Evolutionary conservation across 1,284 basidiomycete genomes (phyloP), one percentile per base, ranked within the genome.

Genomic region (Cryptococcus hybrid): DNA sequence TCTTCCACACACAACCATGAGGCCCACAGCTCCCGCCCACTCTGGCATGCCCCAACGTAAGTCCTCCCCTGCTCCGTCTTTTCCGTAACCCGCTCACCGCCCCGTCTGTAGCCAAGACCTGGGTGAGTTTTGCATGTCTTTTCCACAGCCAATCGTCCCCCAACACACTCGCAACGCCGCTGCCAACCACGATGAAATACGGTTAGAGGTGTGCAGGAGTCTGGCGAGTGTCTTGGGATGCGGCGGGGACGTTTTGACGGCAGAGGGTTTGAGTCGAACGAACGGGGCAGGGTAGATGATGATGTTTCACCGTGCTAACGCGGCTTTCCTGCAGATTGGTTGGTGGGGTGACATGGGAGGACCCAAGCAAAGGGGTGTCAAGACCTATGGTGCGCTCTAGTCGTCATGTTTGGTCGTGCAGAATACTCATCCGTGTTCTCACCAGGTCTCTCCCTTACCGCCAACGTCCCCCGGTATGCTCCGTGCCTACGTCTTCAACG

Each of bases 301-400:
- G n/a, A n/a, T n/a, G 15, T 15, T 43, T 43, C 12, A 43, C 15
- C 40, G 40, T 43, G 11, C 40, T 43, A 15, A 13, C 46, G 9
- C 46, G 11, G 30, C 46, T 47, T 24, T 47, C 46, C 46, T 58
- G 54, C 60, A 94, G 90, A 88, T 84, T 78, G 82, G 87, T 55
- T 95, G 92, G 92, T 96, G 92, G 92, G 92, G 92, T 80, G 87
- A 88, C 79, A 84, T 85, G 74, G 80, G 81, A 52, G 83, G 83
- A 59, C 82, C 80, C 45, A 86, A 82, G 78, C 90, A 92, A 75
- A 90, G 85, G 80, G 90, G 92, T 59, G 82, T 95, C 62, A 80
- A 84, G 56, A 79, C 82, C 70, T 96, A 96, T 82, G 82, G 92
- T 95, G 70, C 46, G 46, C 46, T 24, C 30, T 47, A 15, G n/a